These are phyloP conservation scores for Penicillium bovifimosum DNA, from an alignment of 495 filamentous ascomycete species.

Conservation along the genomic window DNA sequence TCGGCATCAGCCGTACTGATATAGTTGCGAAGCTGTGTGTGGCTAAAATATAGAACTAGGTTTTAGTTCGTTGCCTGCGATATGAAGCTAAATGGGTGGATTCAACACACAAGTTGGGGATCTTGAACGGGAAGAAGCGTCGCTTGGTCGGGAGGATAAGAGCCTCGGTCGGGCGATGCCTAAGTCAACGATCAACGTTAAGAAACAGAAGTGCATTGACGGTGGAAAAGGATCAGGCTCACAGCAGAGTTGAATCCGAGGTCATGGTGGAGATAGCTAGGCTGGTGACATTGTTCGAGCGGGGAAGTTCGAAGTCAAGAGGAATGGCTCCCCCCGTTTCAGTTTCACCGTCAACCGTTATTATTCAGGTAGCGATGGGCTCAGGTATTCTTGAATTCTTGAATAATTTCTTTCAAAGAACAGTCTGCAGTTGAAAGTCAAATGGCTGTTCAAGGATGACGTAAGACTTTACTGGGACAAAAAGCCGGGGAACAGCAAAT, in stretches of 20 bases:
- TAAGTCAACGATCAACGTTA: conserved; percentile 18
- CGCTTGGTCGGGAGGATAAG: conserved; percentile 59
- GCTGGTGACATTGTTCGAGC: conserved; percentile 33
- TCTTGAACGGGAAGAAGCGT: conserved; percentile 68
- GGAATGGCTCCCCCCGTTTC: conserved; percentile 7
- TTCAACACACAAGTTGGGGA: conserved; percentile 63
- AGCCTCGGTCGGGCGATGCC: conserved; percentile 53
- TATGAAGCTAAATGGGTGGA: conserved; percentile 4
- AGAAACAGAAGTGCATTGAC: background rate
- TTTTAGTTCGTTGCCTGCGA: conserved; percentile 1
- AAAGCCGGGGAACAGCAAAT: conserved; percentile 17
- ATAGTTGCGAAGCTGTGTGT: conserved; percentile 88
- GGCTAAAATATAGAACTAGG: conserved; percentile 48
- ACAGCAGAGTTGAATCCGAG: conserved; percentile 41
- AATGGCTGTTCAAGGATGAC: conserved; percentile 30
- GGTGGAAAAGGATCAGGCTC: conserved; percentile 9
- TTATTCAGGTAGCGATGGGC: background rate
- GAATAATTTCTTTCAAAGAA: background rate
- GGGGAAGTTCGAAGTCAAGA: conserved; percentile 11
- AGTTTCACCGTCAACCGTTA: background rate
- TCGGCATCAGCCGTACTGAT: conserved; percentile 73
- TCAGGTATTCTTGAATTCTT: background rate
- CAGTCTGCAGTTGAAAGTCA: conserved; percentile 4
- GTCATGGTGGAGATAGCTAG: conserved; percentile 38
- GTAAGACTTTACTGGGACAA: conserved; percentile 33